These are phyloP conservation scores for Yamadazyma sp. DNA, from an alignment of 1,139 yeast genomes.

Conservation along the genomic window DNA sequence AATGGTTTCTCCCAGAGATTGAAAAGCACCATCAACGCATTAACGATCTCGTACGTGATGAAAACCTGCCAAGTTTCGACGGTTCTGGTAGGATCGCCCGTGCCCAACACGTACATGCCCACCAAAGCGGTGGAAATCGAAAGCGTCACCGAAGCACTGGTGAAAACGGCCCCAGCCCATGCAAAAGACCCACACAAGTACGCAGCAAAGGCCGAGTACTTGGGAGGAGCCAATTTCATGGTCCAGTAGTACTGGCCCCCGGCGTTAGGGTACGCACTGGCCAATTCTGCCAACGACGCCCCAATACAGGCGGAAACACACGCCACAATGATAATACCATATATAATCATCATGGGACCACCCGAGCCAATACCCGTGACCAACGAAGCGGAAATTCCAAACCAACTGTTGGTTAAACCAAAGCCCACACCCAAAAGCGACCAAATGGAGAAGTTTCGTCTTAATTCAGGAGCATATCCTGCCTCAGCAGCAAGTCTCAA, in stretches of 20 bases:
- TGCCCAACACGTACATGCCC: constrained; percentile 52
- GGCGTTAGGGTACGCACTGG: constrained; percentile 58
- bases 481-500: constrained; percentile 32
- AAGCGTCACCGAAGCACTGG: constrained; percentile 59
- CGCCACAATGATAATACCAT: constrained; percentile 65
- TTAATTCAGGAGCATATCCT: constrained; percentile 40
- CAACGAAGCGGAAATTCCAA: constrained; percentile 63
- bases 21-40: constrained; percentile 45
- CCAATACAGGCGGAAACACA: constrained; percentile 39
- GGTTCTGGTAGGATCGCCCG: constrained; percentile 36
- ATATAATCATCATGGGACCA: constrained; percentile 64
- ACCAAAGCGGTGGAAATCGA: constrained; percentile 49
- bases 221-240: constrained; percentile 51
- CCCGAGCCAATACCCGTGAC: constrained; percentile 63
- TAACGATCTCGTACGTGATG: constrained; percentile 44
- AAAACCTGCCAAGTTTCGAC: constrained; percentile 59
- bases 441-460: constrained; percentile 50
- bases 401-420: constrained; percentile 64
- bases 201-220: constrained; percentile 44
- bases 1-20: constrained; percentile 59
- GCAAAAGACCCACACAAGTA: constrained; percentile 55
- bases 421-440: constrained; percentile 63
- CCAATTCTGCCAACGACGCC: constrained; percentile 47
- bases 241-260: constrained; percentile 73
- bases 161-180: constrained; percentile 59